Conservation (phyloP, 2,329 filamentous ascomycete genomes). For the Chaetomiaceae sp. region DNA sequence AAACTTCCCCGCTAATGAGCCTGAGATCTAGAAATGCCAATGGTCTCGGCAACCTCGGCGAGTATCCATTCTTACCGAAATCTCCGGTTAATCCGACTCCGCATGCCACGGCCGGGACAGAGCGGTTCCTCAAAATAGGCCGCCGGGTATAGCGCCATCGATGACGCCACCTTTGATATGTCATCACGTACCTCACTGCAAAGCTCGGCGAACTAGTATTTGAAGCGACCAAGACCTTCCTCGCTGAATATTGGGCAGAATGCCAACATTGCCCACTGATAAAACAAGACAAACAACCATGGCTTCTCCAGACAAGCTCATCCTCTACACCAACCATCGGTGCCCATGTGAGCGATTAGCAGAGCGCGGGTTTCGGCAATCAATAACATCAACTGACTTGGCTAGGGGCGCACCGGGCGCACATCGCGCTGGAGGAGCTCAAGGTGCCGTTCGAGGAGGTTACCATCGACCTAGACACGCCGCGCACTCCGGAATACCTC, state of each 20-base stretch:
- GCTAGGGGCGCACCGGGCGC: slow-evolving; percentile 65
- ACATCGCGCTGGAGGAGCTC: slow-evolving; percentile 66
- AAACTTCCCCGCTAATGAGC: too few relatives aligned
- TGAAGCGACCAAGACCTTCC: too few relatives aligned
- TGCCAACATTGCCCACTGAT: too few relatives aligned
- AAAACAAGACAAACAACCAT: slow-evolving; percentile 21
- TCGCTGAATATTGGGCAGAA: too few relatives aligned
- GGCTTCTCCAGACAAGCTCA: slow-evolving; percentile 46
- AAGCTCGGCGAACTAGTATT: neutral
- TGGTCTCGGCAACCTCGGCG: too few relatives aligned
- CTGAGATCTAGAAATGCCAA: too few relatives aligned
- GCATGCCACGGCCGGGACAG: neutral
- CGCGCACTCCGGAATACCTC: slow-evolving; percentile 70
- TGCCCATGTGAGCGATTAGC: slow-evolving; percentile 54
- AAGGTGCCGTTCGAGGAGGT: slow-evolving; percentile 64
- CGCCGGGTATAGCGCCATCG: slow-evolving; percentile 24
- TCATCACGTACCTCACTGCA: neutral
- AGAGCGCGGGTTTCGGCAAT: neutral
- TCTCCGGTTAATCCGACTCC: neutral
- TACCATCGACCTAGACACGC: slow-evolving; percentile 64
- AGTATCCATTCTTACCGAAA: too few relatives aligned
- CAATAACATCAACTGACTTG: neutral
- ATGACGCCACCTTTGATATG: slow-evolving; percentile 23
- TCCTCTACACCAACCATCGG: slow-evolving; percentile 63
- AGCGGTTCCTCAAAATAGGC: too few relatives aligned